phyloP scores from a whole-genome alignment of 2,329 filamentous ascomycete genomes.

The Ophiostoma piceae region DNA sequence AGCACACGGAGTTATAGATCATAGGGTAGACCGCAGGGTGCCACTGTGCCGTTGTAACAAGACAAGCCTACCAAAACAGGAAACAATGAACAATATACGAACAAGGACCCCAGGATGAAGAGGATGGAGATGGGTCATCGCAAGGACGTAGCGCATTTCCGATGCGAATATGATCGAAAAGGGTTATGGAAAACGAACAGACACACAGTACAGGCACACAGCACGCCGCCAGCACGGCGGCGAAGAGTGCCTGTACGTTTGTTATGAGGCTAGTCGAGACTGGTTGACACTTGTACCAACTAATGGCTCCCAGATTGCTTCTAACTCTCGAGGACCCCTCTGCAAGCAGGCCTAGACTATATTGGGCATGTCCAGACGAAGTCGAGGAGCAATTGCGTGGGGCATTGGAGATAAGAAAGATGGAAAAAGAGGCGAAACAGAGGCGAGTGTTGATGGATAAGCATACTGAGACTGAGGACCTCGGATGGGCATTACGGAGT shows the following conservation, averaged over 20 bases:
- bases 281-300: background rate
- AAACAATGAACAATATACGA: background rate
- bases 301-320: background rate
- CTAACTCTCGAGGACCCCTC: background rate
- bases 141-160: background rate
- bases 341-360: background rate
- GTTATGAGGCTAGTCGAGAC: background rate
- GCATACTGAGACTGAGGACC: background rate
- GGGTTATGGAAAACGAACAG: constrained; percentile 6
- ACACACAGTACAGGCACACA: too few species aligned
- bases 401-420: constrained; percentile 21
- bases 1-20: background rate
- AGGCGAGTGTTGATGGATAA: background rate
- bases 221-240: background rate
- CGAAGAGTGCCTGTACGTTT: background rate
- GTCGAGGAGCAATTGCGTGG: constrained; percentile 15
- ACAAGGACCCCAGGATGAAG: background rate
- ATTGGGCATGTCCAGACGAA: constrained; percentile 24
- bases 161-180: background rate
- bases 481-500: background rate
- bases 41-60: background rate
- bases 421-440: background rate
- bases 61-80: background rate
- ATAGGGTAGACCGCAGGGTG: background rate
- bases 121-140: background rate